Evolutionary conservation across 148 eudicot genomes (phyloP), one percentile per base, ranked within the genome.

Genomic region (Rhododendron vialii): DNA sequence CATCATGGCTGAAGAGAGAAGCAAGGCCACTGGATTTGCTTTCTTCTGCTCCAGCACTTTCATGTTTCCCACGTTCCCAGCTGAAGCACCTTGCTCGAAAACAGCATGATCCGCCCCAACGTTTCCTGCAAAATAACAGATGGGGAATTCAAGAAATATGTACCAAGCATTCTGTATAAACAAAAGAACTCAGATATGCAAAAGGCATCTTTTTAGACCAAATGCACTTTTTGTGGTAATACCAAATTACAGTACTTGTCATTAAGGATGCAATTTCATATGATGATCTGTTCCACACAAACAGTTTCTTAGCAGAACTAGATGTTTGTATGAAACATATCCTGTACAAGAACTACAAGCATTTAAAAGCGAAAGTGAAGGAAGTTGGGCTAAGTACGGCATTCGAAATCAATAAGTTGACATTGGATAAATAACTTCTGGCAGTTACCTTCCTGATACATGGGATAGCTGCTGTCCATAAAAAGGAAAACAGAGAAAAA

Each of bases 1-100:
- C 92, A 91, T 91, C 92, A 91, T 91, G 30, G 92, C 92, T 12
- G 92, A 91, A 36, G 92, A 91, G 69, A 91, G 92, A 61, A 91
- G 92, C 84, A 91, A 88, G 17, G 91, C 92, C 67, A 91, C 92
- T 4, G 92, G 92, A 82, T 91, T 91, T 88, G 92, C 92, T 59
- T 81, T 91, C 86, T 88, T 86, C 81, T 91, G 87, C 79, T 85
- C 81, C 83, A 91, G 36, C 17, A 86, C 45, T 41, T 78, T 86
- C 1, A 51, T 76, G 76, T 76, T 89, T 65, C 92, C 92, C 15
- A 91, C 92, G 48, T 91, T 91, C 33, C 92, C 91, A 55, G 92
- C 92, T 7, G 92, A 91, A 71, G 92, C 92, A 59, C 92, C 92
- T 86, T 91, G 91, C 89, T 91, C 92, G 67, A 91, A 91, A 48